Percentiles rank a stretch among this genome's conserved stretches.
Conservation (phyloP, 1,284 basidiomycete genomes). For the Marasmius sp. region DNA sequence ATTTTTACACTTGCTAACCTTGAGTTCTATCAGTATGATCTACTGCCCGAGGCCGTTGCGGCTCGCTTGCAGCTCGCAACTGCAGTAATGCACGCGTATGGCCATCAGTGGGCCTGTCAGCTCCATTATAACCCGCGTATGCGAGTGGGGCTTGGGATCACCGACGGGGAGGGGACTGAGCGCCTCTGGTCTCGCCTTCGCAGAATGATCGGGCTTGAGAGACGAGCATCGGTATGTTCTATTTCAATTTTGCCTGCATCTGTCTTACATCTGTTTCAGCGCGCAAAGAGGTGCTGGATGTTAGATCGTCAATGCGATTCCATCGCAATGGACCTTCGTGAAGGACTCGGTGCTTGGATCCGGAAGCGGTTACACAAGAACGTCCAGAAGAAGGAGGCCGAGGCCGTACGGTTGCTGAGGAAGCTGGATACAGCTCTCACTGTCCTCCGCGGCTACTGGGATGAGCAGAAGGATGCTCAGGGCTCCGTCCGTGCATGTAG, state of each 20-base stretch:
- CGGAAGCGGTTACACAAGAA: no score
- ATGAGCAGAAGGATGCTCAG: no score
- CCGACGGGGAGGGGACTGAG: conserved; percentile 37
- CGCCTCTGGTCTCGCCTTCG: conserved; percentile 32
- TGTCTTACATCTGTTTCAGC: background rate
- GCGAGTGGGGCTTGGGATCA: conserved; percentile 27
- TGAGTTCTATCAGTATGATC: background rate
- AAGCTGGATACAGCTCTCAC: background rate
- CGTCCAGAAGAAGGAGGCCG: no score
- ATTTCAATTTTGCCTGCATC: background rate
- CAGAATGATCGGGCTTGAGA: conserved; percentile 25
- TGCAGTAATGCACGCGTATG: conserved; percentile 28
- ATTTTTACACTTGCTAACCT: background rate
- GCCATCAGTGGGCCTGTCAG: conserved; percentile 41
- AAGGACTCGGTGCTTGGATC: no score
- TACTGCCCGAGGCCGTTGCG: background rate
- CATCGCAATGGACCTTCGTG: no score
- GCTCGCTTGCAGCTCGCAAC: conserved; percentile 11
- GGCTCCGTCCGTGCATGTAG: no score
- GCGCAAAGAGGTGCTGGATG: background rate
- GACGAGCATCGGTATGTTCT: background rate
- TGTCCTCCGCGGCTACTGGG: no score
- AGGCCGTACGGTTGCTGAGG: no score
- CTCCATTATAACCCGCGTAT: conserved; percentile 35
- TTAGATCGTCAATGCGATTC: background rate